Base-by-base conservation (phyloP, 2,329 filamentous ascomycete genomes). In the Beauveria caledonica region DNA sequence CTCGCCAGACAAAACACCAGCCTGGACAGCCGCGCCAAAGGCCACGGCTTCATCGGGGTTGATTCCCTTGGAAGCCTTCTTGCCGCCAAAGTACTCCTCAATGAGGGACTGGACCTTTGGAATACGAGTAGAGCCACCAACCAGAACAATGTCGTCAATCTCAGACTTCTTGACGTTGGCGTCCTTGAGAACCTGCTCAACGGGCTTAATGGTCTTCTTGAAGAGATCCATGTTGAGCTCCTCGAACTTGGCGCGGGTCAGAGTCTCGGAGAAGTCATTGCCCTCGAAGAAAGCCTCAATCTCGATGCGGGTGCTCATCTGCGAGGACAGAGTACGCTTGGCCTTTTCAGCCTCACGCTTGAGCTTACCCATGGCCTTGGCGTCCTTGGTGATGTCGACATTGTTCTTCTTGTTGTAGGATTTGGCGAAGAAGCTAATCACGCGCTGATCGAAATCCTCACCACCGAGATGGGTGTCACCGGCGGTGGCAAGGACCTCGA, bases 271-370 rank as follows among this genome's bases (percentile, higher is more conserved):
- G 84, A 97, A 96, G 77, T 97, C 94, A 68, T 96, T 88, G 81
- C 94, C 94, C 69, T 96, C 86, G 80, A 90, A 89, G 89, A 99
- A 96, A 68, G 90, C 88, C 78, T 99, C 94, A 66, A 99, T 97
- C 80, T 97, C 94, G 68, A 96, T 92, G 69, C 90, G 89, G 67
- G 90, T 90, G 66, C 89, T 92, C 87, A 91, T 92, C 81, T 95
- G 91, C 67, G 90, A 94, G 72, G 90, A 96, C 61, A 99, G 87
- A 69, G 92, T 95, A 73, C 94, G 90, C 89, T 99, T 99, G 79
- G 94, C 94, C 87, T 97, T 97, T 79, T 99, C 94, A 69, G 94
- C 93, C 79, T 97, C 94, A 71, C 94, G 92, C 90, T 97, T 97
- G 70, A 99, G 86, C 83, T 97, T 99, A 80, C 92, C 91, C 92